These are phyloP conservation scores for Pythium guiyangense DNA, from an alignment of 352 stramenopile genomes.

Conservation along the genomic window DNA sequence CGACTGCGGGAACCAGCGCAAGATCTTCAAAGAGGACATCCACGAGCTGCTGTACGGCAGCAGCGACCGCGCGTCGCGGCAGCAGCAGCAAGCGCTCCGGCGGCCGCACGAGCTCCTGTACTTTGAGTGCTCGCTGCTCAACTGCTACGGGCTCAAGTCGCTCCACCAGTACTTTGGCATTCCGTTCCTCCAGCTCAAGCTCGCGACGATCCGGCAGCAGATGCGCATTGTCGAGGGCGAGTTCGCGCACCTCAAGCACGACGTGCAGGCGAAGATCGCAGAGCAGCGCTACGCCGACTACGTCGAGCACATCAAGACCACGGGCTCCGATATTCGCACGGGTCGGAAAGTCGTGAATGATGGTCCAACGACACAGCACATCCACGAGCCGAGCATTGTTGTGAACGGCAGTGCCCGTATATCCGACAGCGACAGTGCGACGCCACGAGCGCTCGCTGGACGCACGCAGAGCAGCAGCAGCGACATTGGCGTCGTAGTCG, in stretches of 20 bases:
- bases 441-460: too few relatives aligned
- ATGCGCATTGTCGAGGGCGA: constrained; percentile 65
- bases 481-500: too few relatives aligned
- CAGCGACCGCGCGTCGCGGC: constrained; percentile 23
- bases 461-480: too few relatives aligned
- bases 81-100: constrained; percentile 26
- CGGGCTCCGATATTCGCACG: constrained; percentile 75
- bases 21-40: constrained; percentile 87
- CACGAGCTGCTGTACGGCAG: constrained; percentile 62
- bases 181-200: constrained; percentile 80
- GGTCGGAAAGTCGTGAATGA: constrained; percentile 26
- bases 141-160: constrained; percentile 84
- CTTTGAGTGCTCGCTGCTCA: constrained; percentile 80
- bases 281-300: constrained; percentile 76
- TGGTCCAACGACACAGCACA: constrained; percentile 7
- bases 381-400: constrained; percentile 15
- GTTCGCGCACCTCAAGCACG: constrained; percentile 66
- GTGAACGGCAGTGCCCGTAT: constrained; percentile 8
- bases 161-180: constrained; percentile 86
- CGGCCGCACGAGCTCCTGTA: constrained; percentile 66
- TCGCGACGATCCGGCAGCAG: constrained; percentile 72
- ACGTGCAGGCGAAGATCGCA: constrained; percentile 64
- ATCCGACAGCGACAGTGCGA: not conserved
- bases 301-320: constrained; percentile 59
- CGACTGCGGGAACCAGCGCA: constrained; percentile 56